Evolutionary conservation across 768 basidiomycete genomes (phyloP), one percentile per base, ranked within the genome.

Genomic region (Pholiota molesta): DNA sequence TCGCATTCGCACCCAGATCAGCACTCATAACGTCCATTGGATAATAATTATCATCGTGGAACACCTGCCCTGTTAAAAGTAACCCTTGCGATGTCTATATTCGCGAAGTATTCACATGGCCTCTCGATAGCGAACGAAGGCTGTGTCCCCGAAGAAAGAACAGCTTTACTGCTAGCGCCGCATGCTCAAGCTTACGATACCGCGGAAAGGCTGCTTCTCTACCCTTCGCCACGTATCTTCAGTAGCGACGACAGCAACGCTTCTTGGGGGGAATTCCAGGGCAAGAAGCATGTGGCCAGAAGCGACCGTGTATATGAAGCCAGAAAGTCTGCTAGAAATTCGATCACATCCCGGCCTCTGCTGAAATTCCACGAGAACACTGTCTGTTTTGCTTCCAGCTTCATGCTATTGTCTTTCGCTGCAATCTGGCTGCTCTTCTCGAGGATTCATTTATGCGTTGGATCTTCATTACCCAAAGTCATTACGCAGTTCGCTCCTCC

Each of bases 401-500:
- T 49, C 23, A 49, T 49, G 47, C 10, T 49, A 21, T 19, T 49
- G 3, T 49, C 23, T 23, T 49, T 49, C 47, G 23, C 47, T 49
- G 13, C 14, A 49, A 49, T 49, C 47, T 49, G 47, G 47, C 21
- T 49, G 14, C 13, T 26, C 47, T 49, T 49, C 47, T 49, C 47
- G 23, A 19, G 47, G 23, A 26, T 49, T 19, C 47, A 49, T 23
- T 49, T 26, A 26, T 49, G 47, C 47, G 23, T 49, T 49, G 47
- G 40, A 57, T 57, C 56, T 47, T 42, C 42, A 45, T 19, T 44
- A 45, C 31, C 56, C 17, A 9, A 26, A 19, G 40, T 47, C 56
- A 47, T 45, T 31, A 58, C 45, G 31, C 31, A 58, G 31, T 58
- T 58, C 35, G 57, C 47, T 21, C 66, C 63, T 49, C 65, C 66